Conservation (phyloP, 2,329 filamentous ascomycete genomes). For the Paecilomyces sp. region DNA sequence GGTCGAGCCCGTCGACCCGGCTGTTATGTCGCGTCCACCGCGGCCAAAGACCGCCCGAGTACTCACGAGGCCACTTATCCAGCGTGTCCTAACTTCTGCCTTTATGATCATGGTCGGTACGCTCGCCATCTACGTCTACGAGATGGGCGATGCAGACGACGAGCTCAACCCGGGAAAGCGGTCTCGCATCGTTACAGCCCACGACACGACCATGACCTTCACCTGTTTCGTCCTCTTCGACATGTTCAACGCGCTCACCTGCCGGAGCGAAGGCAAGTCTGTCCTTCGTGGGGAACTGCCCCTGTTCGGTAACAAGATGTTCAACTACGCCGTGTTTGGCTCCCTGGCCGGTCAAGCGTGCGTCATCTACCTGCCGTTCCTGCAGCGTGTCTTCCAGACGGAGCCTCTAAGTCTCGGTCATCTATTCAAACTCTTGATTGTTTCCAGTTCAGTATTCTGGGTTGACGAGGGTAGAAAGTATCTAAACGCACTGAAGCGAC, state of each 20-base stretch:
- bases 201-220: constrained; percentile 98
- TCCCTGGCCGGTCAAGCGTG: constrained; percentile 78
- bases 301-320: constrained; percentile 80
- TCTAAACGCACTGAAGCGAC: constrained; percentile 21
- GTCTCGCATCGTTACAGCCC: constrained; percentile 67
- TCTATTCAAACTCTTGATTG: constrained; percentile 60
- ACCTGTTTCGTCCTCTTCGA: constrained; percentile 98
- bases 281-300: constrained; percentile 79
- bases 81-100: constrained; percentile 79
- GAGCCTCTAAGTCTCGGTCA: constrained; percentile 72
- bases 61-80: constrained; percentile 74
- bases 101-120: constrained; percentile 88
- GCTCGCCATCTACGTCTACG: constrained; percentile 80
- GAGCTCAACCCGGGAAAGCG: constrained; percentile 28
- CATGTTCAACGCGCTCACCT: constrained; percentile 97
- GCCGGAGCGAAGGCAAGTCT: constrained; percentile 84
- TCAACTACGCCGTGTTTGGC: constrained; percentile 89
- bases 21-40: constrained; percentile 87
- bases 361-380: constrained; percentile 89
- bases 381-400: constrained; percentile 94
- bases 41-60: constrained; percentile 81
- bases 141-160: constrained; percentile 68
- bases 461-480: constrained; percentile 87
- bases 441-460: constrained; percentile 92
- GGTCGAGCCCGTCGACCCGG: constrained; percentile 87